Conservation (phyloP, 2,329 filamentous ascomycete genomes). For the Colletotrichum lini region DNA sequence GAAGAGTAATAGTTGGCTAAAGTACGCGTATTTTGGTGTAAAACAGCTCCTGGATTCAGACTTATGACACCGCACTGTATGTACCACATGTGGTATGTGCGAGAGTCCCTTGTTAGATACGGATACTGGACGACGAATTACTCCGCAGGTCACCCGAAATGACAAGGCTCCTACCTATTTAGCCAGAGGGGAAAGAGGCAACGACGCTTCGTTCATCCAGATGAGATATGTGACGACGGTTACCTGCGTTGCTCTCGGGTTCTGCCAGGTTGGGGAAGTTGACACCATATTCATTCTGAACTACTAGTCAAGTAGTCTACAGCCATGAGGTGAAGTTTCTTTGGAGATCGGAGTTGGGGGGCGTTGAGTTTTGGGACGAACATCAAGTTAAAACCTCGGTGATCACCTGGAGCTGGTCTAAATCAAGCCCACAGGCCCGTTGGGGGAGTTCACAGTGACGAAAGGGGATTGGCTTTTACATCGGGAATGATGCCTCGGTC, state of each 20-base stretch:
- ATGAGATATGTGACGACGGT: not conserved
- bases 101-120: not conserved
- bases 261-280: not conserved
- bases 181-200: not conserved
- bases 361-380: slow-evolving; percentile 27
- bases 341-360: not conserved
- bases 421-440: not conserved
- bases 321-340: too few species aligned
- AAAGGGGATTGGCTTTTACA: not conserved
- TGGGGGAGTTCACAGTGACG: not conserved
- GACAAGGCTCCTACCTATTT: not conserved
- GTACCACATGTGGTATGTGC: slow-evolving; percentile 2
- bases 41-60: too few species aligned
- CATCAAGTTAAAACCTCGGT: slow-evolving; percentile 32
- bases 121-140: not conserved
- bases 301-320: not conserved
- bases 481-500: not conserved
- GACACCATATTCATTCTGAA: not conserved
- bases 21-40: too few species aligned
- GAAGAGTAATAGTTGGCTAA: too few species aligned
- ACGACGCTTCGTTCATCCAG: not conserved
- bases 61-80: too few species aligned
- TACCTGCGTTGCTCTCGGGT: not conserved
- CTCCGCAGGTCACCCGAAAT: not conserved
- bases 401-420: not conserved